Percentiles rank a stretch among this genome's conserved stretches.
These are phyloP conservation scores for Kwoniella bestiolae DNA, from an alignment of 768 basidiomycete genomes.

Conservation along the genomic window DNA sequence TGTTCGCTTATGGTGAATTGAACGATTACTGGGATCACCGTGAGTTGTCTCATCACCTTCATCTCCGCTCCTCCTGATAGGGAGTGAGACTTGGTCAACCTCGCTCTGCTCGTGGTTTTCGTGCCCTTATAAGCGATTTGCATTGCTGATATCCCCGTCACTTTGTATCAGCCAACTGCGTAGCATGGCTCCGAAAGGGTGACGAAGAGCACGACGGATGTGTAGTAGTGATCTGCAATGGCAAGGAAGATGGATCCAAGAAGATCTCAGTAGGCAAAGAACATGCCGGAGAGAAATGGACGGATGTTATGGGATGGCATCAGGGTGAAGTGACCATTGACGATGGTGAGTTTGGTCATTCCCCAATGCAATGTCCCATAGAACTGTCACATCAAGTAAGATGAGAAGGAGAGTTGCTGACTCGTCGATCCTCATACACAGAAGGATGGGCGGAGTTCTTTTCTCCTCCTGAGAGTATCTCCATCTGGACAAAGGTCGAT, in stretches of 20 bases:
- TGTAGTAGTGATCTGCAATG: slow-evolving; percentile 56
- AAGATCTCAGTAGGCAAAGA: slow-evolving; percentile 59
- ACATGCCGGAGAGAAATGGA: slow-evolving; percentile 61
- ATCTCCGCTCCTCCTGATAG: too few species aligned
- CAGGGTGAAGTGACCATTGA: slow-evolving; percentile 60
- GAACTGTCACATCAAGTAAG: too few species aligned
- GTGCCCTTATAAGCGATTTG: too few species aligned
- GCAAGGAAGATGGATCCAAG: slow-evolving; percentile 57
- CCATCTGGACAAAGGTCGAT: slow-evolving; percentile 60
- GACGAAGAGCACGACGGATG: slow-evolving; percentile 58
- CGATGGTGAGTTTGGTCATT: slow-evolving; percentile 49
- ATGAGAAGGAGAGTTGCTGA: slow-evolving; percentile 44
- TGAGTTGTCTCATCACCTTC: too few species aligned
- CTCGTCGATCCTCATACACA: slow-evolving; percentile 46
- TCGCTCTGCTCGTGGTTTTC: too few species aligned
- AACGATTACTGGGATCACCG: slow-evolving; percentile 59
- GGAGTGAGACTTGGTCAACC: too few species aligned
- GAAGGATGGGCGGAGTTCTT: slow-evolving; percentile 62
- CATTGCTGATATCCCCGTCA: too few species aligned
- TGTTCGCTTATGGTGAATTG: slow-evolving; percentile 57
- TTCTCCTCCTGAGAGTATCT: slow-evolving; percentile 58
- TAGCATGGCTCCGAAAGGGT: slow-evolving; percentile 60
- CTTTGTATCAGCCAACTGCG: slow-evolving; percentile 57
- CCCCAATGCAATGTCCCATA: not conserved
- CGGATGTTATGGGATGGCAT: slow-evolving; percentile 61